Evolutionary conservation across 1,284 basidiomycete genomes (phyloP), one percentile per base, ranked within the genome.

Genomic region (Papiliotrema fonsecae): DNA sequence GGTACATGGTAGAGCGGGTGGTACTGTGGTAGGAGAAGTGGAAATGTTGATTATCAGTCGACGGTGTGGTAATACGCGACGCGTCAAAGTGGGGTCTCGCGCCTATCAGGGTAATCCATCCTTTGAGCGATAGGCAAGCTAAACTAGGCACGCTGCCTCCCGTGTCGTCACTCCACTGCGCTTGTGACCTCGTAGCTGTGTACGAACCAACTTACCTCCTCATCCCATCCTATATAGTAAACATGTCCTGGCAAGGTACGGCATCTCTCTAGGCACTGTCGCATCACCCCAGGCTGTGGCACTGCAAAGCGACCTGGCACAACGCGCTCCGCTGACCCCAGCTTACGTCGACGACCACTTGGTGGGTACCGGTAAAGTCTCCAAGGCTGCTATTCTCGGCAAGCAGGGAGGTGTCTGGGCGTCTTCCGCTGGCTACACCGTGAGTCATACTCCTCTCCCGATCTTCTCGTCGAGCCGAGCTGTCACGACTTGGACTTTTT

Each of bases 381-480:
- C 76, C 35, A 79, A 81, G 63, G 91, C 88, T 35, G 90, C 90
- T 37, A 96, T 97, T 73, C 57, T 97, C 46, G 92, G 91, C 35
- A 81, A 80, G 57, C 76, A 82, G 62, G 90, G 91, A 43, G 91
- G 93, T 53, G 79, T 93, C 24, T 97, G 93, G 93, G 92, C 90
- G 19, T 63, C 79, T 6, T 82, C 83, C 14, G 13, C 79, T 9
- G 86, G 83, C n/a, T 92, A 86, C 75, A 79, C 69, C 27, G 90
- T 94, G 70, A 70, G 85, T 73, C 31, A 5, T 21, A 18, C 25
- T 21, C n/a, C 14, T 31, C 18, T 13, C 28, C 22, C 28, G 6
- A 22, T 14, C 26, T 45, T 24, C 21, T 43, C 28, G 46, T 31
- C 28, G 35, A 19, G 27, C 43, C 6, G 13, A 6, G 36, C 30